Evolutionary conservation across 2,329 filamentous ascomycete species (phyloP), one percentile per base, ranked within the genome.

Genomic region (Aspergillus versicolor): DNA sequence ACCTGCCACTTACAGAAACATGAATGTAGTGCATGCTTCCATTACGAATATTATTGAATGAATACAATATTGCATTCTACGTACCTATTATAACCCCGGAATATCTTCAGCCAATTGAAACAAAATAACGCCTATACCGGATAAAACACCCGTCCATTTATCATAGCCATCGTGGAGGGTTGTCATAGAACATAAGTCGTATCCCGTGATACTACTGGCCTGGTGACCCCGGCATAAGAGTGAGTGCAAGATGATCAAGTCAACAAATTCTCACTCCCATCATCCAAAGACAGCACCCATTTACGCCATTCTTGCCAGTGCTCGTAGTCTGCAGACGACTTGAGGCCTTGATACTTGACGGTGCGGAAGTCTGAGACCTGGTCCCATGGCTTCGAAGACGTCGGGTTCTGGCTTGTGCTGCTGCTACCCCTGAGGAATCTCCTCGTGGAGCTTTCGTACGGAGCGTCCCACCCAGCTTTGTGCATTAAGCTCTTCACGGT

Each of bases 401-500:
- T 57, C 24, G 62, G 42, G 19, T 50, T 56, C 13, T 57, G 59
- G 13, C 13, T 37, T 37, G 34, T 37, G 27, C 17, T 47, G 27
- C 11, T 47, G 44, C 57, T 65, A 51, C 68, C 72, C 48, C 75
- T 66, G 1, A 76, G 63, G 12, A 79, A 63, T 50, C 74, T 67
- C 54, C 73, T 70, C 9, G 73, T 67, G 41, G 73, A 62, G 45
- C 71, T 69, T 15, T 72, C 64, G 5, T 67, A 77, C 44, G 77
- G 74, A 1, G 91, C 92, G 57, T 82, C 83, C 92, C 92, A 99
- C 1, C 94, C 94, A 0, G 92, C 92, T 81, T 99, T 99, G 58
- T 91, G 83, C 88, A 97, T 94, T 70, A 97, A 77, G 74, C 90
- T 95, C 53, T 92, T 82, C 3, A 99, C 75, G 0, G 93, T 90